phyloP scores from a whole-genome alignment of 176 grass and related monocot genomes.

The Tillandsia fasciculata region DNA sequence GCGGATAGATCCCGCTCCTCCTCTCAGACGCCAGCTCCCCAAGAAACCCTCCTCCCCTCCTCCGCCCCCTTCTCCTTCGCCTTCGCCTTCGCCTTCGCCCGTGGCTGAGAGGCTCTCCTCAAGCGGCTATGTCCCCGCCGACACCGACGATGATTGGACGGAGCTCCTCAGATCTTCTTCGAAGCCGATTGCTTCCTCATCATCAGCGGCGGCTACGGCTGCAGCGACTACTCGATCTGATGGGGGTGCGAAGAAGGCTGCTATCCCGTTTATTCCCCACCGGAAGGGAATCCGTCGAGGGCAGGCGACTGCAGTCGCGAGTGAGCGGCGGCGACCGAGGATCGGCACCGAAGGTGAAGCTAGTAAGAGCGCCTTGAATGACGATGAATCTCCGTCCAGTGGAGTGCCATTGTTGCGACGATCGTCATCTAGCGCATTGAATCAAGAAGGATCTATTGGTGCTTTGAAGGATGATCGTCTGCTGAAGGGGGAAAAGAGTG shows the following conservation, averaged over 20 bases:
- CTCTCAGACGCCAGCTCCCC: conserved; percentile 19
- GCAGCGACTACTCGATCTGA: conserved; percentile 18
- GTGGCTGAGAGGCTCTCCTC: not conserved
- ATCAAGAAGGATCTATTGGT: conserved; percentile 6
- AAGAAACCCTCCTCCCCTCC: conserved; percentile 15
- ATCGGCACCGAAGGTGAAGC: not conserved
- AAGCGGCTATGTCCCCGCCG: not conserved
- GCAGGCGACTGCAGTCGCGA: conserved; percentile 10
- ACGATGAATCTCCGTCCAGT: not conserved
- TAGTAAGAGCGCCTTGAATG: not conserved
- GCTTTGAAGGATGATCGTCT: not conserved
- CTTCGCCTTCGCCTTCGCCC: not conserved
- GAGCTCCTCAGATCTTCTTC: conserved; percentile 33
- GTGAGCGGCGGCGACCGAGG: conserved; percentile 13
- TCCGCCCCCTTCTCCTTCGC: not conserved
- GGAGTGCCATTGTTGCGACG: not conserved
- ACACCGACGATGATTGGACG: conserved; percentile 35
- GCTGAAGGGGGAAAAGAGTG: not conserved
- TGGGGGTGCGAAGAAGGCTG: conserved; percentile 1
- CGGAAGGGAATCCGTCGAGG: conserved; percentile 10
- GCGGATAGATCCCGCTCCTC: conserved; percentile 2
- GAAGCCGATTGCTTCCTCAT: conserved; percentile 1
- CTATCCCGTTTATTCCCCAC: not conserved
- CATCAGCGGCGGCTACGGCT: conserved; percentile 4
- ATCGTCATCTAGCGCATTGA: conserved; percentile 12